Conservation (phyloP, 768 basidiomycete species). For the Boletus rubropictus region DNA sequence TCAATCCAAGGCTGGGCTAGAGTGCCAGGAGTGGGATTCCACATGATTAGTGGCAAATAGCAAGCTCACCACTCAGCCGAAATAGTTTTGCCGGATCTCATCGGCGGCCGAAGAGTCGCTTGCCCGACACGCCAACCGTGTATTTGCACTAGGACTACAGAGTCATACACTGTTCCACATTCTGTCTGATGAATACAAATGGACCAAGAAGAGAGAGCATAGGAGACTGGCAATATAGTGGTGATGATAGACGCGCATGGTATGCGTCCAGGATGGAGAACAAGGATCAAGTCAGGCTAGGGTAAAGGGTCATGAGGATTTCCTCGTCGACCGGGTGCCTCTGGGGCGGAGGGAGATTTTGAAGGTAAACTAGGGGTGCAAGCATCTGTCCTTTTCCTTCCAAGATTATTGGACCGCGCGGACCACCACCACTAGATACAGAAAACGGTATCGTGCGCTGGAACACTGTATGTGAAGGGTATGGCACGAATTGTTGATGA, state of each 20-base stretch:
- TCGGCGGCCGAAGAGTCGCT: not conserved
- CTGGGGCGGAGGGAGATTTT: conserved; percentile 51
- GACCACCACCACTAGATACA: not conserved
- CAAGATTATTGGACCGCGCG: not conserved
- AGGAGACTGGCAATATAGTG: conserved; percentile 6
- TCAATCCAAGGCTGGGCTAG: not conserved
- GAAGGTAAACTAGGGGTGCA: conserved; percentile 60
- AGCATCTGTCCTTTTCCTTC: conserved; percentile 33
- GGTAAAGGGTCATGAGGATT: conserved; percentile 55
- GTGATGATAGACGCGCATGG: conserved; percentile 3
- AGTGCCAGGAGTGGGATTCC: not conserved
- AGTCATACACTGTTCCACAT: conserved; percentile 20
- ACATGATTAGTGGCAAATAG: conserved; percentile 1
- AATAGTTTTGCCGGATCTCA: not conserved
- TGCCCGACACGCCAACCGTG: not conserved
- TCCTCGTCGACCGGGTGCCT: conserved; percentile 70
- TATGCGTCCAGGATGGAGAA: conserved; percentile 10
- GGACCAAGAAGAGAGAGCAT: conserved; percentile 19
- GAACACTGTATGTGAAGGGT: conserved; percentile 25
- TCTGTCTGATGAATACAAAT: conserved; percentile 22
- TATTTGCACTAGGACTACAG: conserved; percentile 3
- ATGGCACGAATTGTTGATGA: conserved; percentile 28
- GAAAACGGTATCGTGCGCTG: conserved; percentile 4
- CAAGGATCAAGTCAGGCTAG: conserved; percentile 27
- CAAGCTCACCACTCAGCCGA: not conserved